Conservation (phyloP, 2,329 filamentous ascomycete genomes). For the Aspergillus jensenii region DNA sequence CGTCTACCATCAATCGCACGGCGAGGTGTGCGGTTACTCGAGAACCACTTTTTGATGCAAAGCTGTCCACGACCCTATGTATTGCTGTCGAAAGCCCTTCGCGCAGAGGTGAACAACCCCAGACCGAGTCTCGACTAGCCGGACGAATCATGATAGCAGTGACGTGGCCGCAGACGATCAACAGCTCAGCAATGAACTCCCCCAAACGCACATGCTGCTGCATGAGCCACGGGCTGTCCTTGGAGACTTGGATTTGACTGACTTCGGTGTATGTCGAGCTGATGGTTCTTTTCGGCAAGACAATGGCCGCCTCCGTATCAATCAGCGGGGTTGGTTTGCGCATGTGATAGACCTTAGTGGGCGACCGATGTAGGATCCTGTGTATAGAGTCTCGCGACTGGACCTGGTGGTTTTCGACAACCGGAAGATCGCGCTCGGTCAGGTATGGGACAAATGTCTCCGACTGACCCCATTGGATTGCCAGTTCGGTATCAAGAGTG, state of each 20-base stretch:
- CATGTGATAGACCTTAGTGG: slow-evolving; percentile 60
- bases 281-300: slow-evolving; percentile 58
- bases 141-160: slow-evolving; percentile 67
- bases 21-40: slow-evolving; percentile 68
- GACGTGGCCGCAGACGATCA: slow-evolving; percentile 65
- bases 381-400: slow-evolving; percentile 54
- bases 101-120: slow-evolving; percentile 56
- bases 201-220: slow-evolving; percentile 66
- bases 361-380: slow-evolving; percentile 49
- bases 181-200: slow-evolving; percentile 71
- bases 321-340: slow-evolving; percentile 48
- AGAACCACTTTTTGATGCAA: slow-evolving; percentile 52
- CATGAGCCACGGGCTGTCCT: slow-evolving; percentile 61
- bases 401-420: slow-evolving; percentile 56
- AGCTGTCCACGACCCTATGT: slow-evolving; percentile 62
- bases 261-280: slow-evolving; percentile 58
- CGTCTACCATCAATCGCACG: slow-evolving; percentile 68
- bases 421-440: slow-evolving; percentile 52
- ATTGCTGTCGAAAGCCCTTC: slow-evolving; percentile 60
- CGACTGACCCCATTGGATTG: slow-evolving; percentile 63
- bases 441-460: slow-evolving; percentile 64
- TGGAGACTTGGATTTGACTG: slow-evolving; percentile 55
- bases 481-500: slow-evolving; percentile 60
- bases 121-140: slow-evolving; percentile 64
- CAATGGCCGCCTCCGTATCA: slow-evolving; percentile 59